Evolutionary conservation across 2,329 filamentous ascomycete genomes (phyloP).

Genomic region (Ceratocystis ficicola): DNA sequence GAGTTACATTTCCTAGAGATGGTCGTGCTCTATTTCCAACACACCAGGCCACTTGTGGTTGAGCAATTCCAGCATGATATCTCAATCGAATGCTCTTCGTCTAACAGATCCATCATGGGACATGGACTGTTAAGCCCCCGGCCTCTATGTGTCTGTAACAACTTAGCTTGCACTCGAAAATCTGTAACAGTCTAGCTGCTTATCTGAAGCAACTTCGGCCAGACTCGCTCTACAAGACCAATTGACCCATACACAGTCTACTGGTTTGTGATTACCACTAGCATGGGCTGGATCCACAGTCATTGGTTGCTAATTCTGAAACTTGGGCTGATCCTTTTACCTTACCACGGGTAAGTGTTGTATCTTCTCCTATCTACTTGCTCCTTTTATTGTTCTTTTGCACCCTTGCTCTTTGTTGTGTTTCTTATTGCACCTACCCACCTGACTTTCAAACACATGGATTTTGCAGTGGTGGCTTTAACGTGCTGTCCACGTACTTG

Average conservation of each 20-base stretch:
- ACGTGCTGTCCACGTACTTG: not conserved
- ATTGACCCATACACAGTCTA: not conserved
- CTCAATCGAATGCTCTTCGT: too few relatives aligned
- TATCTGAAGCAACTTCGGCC: not conserved
- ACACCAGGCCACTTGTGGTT: too few relatives aligned
- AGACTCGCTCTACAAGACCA: not conserved
- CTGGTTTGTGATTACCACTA: not conserved
- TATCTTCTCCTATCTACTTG: not conserved
- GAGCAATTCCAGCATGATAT: too few relatives aligned
- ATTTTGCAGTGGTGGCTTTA: too few relatives aligned
- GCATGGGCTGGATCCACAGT: not conserved
- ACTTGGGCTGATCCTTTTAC: not conserved
- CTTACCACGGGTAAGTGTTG: not conserved
- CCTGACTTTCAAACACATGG: conserved; percentile 2
- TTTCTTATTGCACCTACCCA: not conserved
- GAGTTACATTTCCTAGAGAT: not conserved
- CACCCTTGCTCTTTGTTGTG: not conserved
- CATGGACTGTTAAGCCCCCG: too few relatives aligned
- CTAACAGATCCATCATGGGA: too few relatives aligned
- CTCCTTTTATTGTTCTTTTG: not conserved
- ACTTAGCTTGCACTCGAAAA: not conserved
- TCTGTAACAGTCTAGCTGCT: conserved; percentile 1
- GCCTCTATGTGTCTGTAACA: not conserved
- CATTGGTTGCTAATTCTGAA: not conserved
- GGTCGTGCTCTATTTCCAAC: too few relatives aligned